Conservation (phyloP, 73 alveolate genomes). For the Loxodes magnus region DNA sequence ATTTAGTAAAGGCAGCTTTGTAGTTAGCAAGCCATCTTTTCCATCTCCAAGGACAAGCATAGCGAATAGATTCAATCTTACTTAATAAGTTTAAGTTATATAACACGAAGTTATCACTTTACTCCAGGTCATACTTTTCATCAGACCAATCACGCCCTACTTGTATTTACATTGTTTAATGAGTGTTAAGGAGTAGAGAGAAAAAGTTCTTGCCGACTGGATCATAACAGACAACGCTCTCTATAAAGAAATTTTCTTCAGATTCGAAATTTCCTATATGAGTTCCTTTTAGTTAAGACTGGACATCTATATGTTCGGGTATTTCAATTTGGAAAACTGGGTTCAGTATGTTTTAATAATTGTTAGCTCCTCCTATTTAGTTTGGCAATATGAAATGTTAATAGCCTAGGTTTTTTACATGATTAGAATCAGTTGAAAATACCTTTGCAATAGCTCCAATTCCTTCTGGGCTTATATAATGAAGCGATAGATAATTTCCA, state of each 20-base stretch:
- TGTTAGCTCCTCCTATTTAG: too few species aligned
- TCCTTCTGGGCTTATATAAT: constrained; percentile 16
- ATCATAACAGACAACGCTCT: constrained; percentile 6
- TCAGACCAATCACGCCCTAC: too few species aligned
- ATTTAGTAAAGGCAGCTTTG: constrained; percentile 5
- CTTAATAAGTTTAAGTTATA: too few species aligned
- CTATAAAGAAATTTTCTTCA: constrained; percentile 3
- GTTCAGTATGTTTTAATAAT: too few species aligned
- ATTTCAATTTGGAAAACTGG: too few species aligned
- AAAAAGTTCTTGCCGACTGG: neutral
- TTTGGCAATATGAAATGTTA: constrained; percentile 14
- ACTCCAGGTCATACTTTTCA: too few species aligned
- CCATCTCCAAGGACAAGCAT: constrained; percentile 63
- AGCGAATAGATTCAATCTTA: constrained; percentile 13
- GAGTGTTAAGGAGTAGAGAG: neutral
- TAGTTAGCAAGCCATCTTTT: constrained; percentile 16
- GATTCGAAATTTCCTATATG: constrained; percentile 9
- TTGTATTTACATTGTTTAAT: too few species aligned
- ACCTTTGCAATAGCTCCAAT: constrained; percentile 31
- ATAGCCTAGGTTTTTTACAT: constrained; percentile 16
- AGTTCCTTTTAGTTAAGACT: constrained; percentile 1
- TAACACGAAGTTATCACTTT: too few species aligned
- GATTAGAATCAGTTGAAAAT: constrained; percentile 40
- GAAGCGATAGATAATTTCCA: constrained; percentile 42
- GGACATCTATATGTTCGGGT: neutral